Conservation (phyloP, 1,284 basidiomycete genomes). For the Pyrrhoderma lamaoense region DNA sequence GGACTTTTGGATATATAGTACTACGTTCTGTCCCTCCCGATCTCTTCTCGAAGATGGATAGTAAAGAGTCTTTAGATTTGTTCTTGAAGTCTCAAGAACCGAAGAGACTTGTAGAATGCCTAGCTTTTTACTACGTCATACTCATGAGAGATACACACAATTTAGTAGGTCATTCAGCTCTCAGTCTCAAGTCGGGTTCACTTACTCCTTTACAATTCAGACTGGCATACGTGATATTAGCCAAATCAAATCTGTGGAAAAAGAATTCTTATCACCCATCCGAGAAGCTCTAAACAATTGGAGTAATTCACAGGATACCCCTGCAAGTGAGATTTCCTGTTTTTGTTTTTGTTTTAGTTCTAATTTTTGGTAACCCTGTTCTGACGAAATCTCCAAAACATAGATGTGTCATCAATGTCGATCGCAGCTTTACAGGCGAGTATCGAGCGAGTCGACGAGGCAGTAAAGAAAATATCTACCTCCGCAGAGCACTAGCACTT, state of each 20-base stretch:
- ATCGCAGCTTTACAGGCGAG: conserved; percentile 24
- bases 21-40: conserved; percentile 42
- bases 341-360: no score
- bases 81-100: conserved; percentile 44
- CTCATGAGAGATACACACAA: conserved; percentile 41
- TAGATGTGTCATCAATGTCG: conserved; percentile 20
- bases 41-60: conserved; percentile 27
- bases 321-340: conserved; percentile 28
- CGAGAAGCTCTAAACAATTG: conserved; percentile 24
- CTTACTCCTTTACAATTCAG: conserved; percentile 26
- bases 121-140: conserved; percentile 47
- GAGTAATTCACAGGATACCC: conserved; percentile 24
- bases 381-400: no score
- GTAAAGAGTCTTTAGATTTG: conserved; percentile 30
- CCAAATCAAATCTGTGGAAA: conserved; percentile 25
- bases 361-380: no score
- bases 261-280: conserved; percentile 27
- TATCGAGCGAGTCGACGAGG: conserved; percentile 24
- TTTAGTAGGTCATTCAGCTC: conserved; percentile 29
- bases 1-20: conserved; percentile 43
- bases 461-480: background rate
- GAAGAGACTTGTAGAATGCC: conserved; percentile 41
- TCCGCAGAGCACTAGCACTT: no score
- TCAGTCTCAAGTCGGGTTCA: background rate
- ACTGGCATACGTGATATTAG: conserved; percentile 44